A percentile compares a stretch with the other conserved stretches of the same genome.
These are phyloP conservation scores for Thraustotheca clavata DNA, from an alignment of 352 stramenopile genomes.

Conservation along the genomic window DNA sequence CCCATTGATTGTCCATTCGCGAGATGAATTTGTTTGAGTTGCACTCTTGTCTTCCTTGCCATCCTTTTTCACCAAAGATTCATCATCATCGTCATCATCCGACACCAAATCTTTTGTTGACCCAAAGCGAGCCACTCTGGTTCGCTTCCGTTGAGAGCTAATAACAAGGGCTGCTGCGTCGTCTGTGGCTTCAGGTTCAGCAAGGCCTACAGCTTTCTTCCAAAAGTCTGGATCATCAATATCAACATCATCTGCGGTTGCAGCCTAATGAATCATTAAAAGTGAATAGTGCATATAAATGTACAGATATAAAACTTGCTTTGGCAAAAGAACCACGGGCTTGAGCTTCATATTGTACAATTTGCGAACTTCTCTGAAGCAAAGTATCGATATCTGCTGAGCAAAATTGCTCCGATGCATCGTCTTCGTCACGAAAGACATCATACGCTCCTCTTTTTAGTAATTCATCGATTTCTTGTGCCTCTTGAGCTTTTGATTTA, in stretches of 20 bases:
- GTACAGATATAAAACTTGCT: conserved; percentile 83
- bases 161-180: conserved; percentile 48
- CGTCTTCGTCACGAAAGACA: conserved; percentile 88
- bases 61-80: conserved; percentile 27
- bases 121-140: conserved; percentile 76
- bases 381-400: conserved; percentile 98
- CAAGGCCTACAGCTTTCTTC: conserved; percentile 95
- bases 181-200: conserved; percentile 47
- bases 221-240: conserved; percentile 99
- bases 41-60: conserved; percentile 43
- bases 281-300: neutral
- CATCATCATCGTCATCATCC: conserved; percentile 51
- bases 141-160: conserved; percentile 76
- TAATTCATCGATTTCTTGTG: conserved; percentile 88
- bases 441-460: conserved; percentile 88
- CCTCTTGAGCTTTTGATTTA: conserved; percentile 68
- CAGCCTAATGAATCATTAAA: conserved; percentile 27
- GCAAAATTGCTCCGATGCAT: conserved; percentile 92
- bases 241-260: conserved; percentile 90
- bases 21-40: too few species aligned
- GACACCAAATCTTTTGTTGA: conserved; percentile 51
- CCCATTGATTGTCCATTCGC: conserved; percentile 82
- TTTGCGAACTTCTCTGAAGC: conserved; percentile 81
- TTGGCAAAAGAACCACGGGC: conserved; percentile 86
- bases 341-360: conserved; percentile 80